Percentiles rank a stretch among this genome's conserved stretches.
These are phyloP conservation scores for Pseudovirgaria hyperparasitica DNA, from an alignment of 2,329 filamentous ascomycete species.

Conservation along the genomic window DNA sequence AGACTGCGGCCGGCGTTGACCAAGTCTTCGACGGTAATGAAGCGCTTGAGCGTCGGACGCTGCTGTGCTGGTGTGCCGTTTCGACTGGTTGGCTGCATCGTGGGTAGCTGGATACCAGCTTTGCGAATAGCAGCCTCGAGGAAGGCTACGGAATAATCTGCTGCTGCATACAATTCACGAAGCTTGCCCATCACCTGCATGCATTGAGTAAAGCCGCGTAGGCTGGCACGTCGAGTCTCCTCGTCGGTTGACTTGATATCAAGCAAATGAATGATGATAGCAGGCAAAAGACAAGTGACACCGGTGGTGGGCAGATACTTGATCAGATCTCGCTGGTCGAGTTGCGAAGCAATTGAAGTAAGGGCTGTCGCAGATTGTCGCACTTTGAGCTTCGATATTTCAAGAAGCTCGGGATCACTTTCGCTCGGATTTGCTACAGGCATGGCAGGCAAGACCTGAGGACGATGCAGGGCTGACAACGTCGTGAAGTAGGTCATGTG, in stretches of 20 bases:
- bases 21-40: slow-evolving; percentile 32
- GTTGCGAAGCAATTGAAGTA: slow-evolving; percentile 66
- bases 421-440: slow-evolving; percentile 39
- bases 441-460: slow-evolving; percentile 72
- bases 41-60: slow-evolving; percentile 12
- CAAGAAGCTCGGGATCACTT: slow-evolving; percentile 52
- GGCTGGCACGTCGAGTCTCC: slow-evolving; percentile 57
- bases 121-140: slow-evolving; percentile 85
- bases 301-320: slow-evolving; percentile 76
- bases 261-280: slow-evolving; percentile 85
- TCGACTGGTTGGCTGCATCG: slow-evolving; percentile 15
- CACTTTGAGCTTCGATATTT: slow-evolving; percentile 70
- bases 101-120: slow-evolving; percentile 61
- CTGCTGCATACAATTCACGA: slow-evolving; percentile 79
- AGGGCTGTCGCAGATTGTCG: slow-evolving; percentile 75
- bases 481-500: slow-evolving; percentile 94
- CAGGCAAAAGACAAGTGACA: slow-evolving; percentile 79
- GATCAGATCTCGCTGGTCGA: slow-evolving; percentile 62
- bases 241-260: slow-evolving; percentile 78
- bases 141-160: slow-evolving; percentile 93
- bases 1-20: slow-evolving; percentile 32
- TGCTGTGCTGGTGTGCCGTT: slow-evolving; percentile 4
- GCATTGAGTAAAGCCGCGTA: slow-evolving; percentile 76
- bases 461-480: slow-evolving; percentile 78
- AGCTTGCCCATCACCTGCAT: slow-evolving; percentile 85